Evolutionary conservation across 306 rosid species (phyloP).

Genomic region (Begonia loranthoides): DNA sequence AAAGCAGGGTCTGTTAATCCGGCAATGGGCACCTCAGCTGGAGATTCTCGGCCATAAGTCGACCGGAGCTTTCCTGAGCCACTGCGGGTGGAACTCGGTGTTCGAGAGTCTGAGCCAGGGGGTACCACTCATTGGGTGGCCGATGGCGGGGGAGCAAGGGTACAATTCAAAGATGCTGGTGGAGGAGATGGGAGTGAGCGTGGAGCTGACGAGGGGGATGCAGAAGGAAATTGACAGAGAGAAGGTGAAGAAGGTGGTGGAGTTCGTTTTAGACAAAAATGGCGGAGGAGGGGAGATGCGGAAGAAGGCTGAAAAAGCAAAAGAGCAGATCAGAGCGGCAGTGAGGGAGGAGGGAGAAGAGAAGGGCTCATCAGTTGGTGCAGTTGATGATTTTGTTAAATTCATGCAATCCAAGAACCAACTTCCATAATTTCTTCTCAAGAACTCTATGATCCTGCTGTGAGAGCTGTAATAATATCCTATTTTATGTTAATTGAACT

Average conservation of each 20-base stretch:
- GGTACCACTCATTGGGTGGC: conserved; percentile 66
- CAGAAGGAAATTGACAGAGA: conserved; percentile 17
- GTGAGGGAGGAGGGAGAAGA: conserved; percentile 13
- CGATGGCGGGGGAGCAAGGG: conserved; percentile 65
- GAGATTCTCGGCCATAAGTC: conserved; percentile 52
- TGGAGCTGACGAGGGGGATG: conserved; percentile 38
- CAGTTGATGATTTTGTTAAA: conserved; percentile 27
- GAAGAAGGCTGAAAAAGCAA: conserved; percentile 27
- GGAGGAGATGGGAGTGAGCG: conserved; percentile 60
- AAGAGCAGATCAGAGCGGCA: conserved; percentile 24
- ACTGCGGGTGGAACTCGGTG: conserved; percentile 87
- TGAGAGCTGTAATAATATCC: too few species aligned
- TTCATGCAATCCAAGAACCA: conserved; percentile 1
- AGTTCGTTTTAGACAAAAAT: conserved; percentile 22
- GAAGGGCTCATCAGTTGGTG: conserved; percentile 24
- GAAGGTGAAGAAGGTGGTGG: conserved; percentile 40
- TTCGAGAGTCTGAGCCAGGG: conserved; percentile 63
- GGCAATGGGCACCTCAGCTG: conserved; percentile 71
- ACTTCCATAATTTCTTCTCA: too few species aligned
- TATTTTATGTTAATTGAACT: too few species aligned
- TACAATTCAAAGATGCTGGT: conserved; percentile 60
- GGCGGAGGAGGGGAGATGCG: conserved; percentile 42
- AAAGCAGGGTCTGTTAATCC: conserved; percentile 33
- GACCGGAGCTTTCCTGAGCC: conserved; percentile 52
- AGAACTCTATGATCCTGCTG: too few species aligned